Percentiles rank a stretch among this genome's conserved stretches.
phyloP scores from a whole-genome alignment of 2,329 filamentous ascomycete genomes.

The Mycogone perniciosa region DNA sequence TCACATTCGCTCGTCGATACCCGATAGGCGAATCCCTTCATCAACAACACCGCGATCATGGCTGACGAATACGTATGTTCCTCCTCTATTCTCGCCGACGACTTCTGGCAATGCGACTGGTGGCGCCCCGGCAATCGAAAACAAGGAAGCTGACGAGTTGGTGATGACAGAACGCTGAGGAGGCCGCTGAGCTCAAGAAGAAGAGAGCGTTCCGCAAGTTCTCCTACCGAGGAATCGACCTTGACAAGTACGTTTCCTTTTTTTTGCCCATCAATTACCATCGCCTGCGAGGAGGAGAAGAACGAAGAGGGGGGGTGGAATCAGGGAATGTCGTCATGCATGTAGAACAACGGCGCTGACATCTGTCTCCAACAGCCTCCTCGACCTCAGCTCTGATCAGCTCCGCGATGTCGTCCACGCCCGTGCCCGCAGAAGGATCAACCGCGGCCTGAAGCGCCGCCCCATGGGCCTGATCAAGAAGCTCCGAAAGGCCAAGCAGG shows the following conservation, averaged over 20 bases:
- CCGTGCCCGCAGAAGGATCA: conserved; percentile 97
- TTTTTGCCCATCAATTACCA: background rate
- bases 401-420: conserved; percentile 99
- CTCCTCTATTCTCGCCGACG: conserved; percentile 20
- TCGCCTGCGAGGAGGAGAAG: background rate
- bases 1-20: conserved; percentile 38
- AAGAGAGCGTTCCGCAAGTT: conserved; percentile 99
- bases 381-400: conserved; percentile 97
- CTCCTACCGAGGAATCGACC: conserved; percentile 98
- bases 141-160: conserved; percentile 23
- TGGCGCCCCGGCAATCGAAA: background rate
- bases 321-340: background rate
- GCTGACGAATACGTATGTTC: conserved; percentile 86
- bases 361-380: conserved; percentile 60
- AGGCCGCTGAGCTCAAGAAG: conserved; percentile 99
- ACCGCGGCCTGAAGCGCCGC: conserved; percentile 99
- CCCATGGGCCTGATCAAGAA: conserved; percentile 99
- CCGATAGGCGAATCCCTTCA: conserved; percentile 39
- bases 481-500: conserved; percentile 98
- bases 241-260: conserved; percentile 78
- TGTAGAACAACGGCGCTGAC: background rate
- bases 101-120: conserved; percentile 16
- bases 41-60: conserved; percentile 55
- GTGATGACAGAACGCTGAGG: conserved; percentile 76
- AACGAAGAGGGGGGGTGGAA: background rate